Conservation (phyloP, 768 basidiomycete genomes). For the Amanita muscaria region DNA sequence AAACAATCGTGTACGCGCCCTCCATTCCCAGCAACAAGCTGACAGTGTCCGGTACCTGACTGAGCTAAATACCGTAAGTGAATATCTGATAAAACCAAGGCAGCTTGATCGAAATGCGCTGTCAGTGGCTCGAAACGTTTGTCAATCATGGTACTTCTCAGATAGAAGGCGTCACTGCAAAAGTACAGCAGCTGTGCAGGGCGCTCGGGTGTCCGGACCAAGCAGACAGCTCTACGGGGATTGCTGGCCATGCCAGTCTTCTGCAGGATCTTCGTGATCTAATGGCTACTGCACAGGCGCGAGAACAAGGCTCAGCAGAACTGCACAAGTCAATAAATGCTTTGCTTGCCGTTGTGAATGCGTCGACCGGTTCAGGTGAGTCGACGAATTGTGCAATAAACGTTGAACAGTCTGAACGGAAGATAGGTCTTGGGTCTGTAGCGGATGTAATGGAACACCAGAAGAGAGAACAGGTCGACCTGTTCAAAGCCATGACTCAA, state of each 20-base stretch:
- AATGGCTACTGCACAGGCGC: conserved; percentile 22
- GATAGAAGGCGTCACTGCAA: conserved; percentile 51
- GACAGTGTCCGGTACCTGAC: conserved; percentile 74
- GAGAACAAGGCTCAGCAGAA: conserved; percentile 27
- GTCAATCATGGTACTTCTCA: conserved; percentile 71
- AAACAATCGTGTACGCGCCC: conserved; percentile 37
- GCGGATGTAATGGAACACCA: conserved; percentile 60
- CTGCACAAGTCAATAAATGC: conserved; percentile 34
- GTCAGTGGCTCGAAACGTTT: conserved; percentile 79
- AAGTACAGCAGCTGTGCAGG: conserved; percentile 51
- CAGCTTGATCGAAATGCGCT: not conserved
- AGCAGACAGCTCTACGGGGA: conserved; percentile 2
- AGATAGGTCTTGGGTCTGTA: conserved; percentile 46
- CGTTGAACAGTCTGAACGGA: not conserved
- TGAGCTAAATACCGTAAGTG: conserved; percentile 59
- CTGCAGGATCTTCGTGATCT: conserved; percentile 31
- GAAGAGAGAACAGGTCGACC: conserved; percentile 59
- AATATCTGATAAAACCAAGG: not conserved
- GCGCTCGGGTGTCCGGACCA: conserved; percentile 33
- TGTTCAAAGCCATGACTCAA: conserved; percentile 56
- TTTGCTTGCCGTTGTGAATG: conserved; percentile 23
- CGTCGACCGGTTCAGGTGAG: conserved; percentile 9
- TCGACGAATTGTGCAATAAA: conserved; percentile 7
- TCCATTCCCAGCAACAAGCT: conserved; percentile 55
- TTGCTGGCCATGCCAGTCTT: conserved; percentile 16